Conservation (phyloP, 768 basidiomycete species). For the Mycena maculata region DNA sequence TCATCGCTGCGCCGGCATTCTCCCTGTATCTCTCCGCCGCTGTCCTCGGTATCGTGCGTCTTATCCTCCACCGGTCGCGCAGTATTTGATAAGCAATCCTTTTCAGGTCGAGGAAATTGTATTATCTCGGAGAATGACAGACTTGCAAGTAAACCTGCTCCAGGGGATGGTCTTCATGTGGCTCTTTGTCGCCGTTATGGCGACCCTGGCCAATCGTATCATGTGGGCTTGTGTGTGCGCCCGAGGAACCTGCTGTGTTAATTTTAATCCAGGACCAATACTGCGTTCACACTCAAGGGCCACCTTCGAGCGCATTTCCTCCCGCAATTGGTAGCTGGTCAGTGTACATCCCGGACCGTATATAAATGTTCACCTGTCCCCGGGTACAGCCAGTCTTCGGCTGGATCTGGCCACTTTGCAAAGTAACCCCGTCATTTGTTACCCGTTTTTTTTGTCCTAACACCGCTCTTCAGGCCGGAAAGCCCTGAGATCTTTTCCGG, state of each 20-base stretch:
- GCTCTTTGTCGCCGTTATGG: conserved; percentile 41
- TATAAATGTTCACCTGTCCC: background rate
- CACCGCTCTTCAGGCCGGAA: conserved; percentile 14
- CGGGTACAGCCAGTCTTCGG: conserved; percentile 39
- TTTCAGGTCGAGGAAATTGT: conserved; percentile 32
- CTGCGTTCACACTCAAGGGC: conserved; percentile 39
- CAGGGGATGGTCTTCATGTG: conserved; percentile 42
- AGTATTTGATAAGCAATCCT: background rate
- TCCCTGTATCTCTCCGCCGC: conserved; percentile 48
- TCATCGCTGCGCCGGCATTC: conserved; percentile 46
- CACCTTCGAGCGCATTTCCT: conserved; percentile 52
- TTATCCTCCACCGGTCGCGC: conserved; percentile 29
- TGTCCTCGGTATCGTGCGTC: conserved; percentile 48
- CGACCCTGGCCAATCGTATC: conserved; percentile 36
- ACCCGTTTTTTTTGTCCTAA: background rate
- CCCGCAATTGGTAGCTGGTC: conserved; percentile 54
- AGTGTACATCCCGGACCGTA: background rate
- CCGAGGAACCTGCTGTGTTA: background rate
- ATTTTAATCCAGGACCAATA: conserved; percentile 28
- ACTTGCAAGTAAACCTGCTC: conserved; percentile 8
- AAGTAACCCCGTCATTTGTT: conserved; percentile 28
- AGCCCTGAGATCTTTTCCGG: conserved; percentile 23
- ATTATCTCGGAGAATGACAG: conserved; percentile 13
- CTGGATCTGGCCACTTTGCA: conserved; percentile 34
- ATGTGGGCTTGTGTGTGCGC: conserved; percentile 13